phyloP scores from a whole-genome alignment of 2,329 filamentous ascomycete genomes.

The Chrysoporthe cubensis region DNA sequence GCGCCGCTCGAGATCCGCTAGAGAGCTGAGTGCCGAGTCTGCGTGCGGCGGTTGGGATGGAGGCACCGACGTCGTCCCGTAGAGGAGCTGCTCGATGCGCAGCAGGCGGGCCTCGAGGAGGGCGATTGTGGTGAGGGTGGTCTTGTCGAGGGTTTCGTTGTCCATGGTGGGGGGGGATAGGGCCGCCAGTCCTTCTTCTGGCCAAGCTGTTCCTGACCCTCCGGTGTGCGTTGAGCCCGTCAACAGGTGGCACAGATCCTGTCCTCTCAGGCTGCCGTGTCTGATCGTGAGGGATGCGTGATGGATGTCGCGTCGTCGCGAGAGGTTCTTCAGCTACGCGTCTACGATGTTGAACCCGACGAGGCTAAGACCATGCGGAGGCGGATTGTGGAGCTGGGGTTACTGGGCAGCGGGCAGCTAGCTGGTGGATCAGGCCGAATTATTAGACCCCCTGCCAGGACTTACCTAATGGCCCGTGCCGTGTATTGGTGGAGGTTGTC shows the following conservation, averaged over 20 bases:
- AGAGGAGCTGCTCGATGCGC: slow-evolving; percentile 62
- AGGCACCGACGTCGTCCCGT: slow-evolving; percentile 48
- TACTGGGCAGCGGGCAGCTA: not conserved
- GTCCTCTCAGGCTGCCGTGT: not conserved
- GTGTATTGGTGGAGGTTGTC: no score
- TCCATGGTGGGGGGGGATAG: slow-evolving; percentile 19
- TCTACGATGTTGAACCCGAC: not conserved
- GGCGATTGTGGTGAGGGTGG: slow-evolving; percentile 57
- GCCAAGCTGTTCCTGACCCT: not conserved
- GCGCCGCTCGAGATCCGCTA: slow-evolving; percentile 58
- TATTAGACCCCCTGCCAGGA: no score
- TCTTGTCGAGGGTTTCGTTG: slow-evolving; percentile 51
- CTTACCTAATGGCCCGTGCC: no score
- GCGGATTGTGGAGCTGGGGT: slow-evolving; percentile 5
- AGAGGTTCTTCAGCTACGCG: not conserved
- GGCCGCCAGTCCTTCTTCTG: not conserved
- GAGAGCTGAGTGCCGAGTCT: slow-evolving; percentile 46
- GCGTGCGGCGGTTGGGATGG: slow-evolving; percentile 38
- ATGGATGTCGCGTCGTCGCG: not conserved
- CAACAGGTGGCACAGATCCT: not conserved
- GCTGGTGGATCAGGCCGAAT: no score
- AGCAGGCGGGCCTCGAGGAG: slow-evolving; percentile 62
- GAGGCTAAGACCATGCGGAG: no score
- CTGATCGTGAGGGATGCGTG: not conserved
- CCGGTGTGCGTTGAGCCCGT: not conserved